phyloP scores from a whole-genome alignment of 768 basidiomycete species.

The Termitomyces titanicus region DNA sequence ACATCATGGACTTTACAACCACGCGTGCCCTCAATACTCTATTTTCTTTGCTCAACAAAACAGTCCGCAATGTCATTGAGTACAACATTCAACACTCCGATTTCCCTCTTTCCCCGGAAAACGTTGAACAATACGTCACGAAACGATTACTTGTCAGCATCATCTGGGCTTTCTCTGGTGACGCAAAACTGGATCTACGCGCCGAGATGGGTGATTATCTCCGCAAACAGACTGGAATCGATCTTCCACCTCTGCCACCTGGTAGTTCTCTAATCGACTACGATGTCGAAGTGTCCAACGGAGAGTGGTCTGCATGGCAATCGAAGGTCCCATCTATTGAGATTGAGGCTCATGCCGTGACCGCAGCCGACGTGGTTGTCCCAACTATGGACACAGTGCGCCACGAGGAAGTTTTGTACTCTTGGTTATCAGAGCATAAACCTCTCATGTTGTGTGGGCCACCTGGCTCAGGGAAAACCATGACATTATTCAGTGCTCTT shows the following conservation, averaged over 20 bases:
- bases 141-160: conserved; percentile 89
- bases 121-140: conserved; percentile 85
- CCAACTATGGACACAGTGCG: conserved; percentile 98
- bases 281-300: conserved; percentile 83
- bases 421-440: conserved; percentile 98
- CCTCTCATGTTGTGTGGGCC: conserved; percentile 98
- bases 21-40: conserved; percentile 93
- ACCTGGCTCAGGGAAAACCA: conserved; percentile 99
- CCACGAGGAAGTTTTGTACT: conserved; percentile 97
- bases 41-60: conserved; percentile 97
- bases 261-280: conserved; percentile 91
- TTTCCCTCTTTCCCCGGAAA: conserved; percentile 84
- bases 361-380: conserved; percentile 94
- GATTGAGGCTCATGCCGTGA: conserved; percentile 94
- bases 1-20: conserved; percentile 98
- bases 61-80: conserved; percentile 87
- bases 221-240: conserved; percentile 81
- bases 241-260: conserved; percentile 71
- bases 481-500: conserved; percentile 97
- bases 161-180: conserved; percentile 98
- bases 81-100: conserved; percentile 95
- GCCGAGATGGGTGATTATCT: conserved; percentile 89
- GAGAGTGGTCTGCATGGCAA: conserved; percentile 93
- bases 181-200: conserved; percentile 87
- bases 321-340: conserved; percentile 91